Percentiles rank a stretch among this genome's conserved stretches.
phyloP scores from a whole-genome alignment of 108 stramenopile genomes.

The Skeletonema menzelii region DNA sequence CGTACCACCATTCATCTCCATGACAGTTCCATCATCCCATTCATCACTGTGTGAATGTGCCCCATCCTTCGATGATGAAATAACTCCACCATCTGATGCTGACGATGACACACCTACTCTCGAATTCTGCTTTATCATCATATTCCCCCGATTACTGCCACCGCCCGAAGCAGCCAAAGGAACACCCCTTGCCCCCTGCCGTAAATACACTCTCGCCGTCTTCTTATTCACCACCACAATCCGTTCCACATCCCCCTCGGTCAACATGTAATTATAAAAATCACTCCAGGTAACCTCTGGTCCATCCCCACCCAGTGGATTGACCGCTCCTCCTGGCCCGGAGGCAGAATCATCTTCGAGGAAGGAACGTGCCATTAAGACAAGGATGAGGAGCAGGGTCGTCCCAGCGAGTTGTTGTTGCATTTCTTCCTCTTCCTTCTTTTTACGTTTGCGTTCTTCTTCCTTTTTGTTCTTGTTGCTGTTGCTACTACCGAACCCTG shows the following conservation, averaged over 20 bases:
- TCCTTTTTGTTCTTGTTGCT: conserved; percentile 37
- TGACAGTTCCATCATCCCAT: conserved; percentile 54
- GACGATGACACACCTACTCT: neutral
- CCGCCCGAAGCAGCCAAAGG: conserved; percentile 23
- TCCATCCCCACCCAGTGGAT: conserved; percentile 52
- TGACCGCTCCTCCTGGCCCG: neutral
- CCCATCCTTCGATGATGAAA: neutral
- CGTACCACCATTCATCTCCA: conserved; percentile 47
- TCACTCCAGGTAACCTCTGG: conserved; percentile 90
- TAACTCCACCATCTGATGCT: neutral
- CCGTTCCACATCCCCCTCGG: conserved; percentile 85
- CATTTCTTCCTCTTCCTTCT: conserved; percentile 52
- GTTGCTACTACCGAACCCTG: neutral
- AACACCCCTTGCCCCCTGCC: conserved; percentile 48
- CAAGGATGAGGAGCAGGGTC: conserved; percentile 50
- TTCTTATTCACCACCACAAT: conserved; percentile 92
- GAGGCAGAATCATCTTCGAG: conserved; percentile 53
- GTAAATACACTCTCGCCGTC: conserved; percentile 76
- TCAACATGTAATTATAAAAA: conserved; percentile 82
- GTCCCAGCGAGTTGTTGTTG: conserved; percentile 63
- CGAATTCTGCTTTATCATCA: neutral
- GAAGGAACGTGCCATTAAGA: conserved; percentile 55
- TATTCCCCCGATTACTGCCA: neutral
- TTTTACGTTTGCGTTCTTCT: conserved; percentile 39
- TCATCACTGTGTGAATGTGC: conserved; percentile 16